phyloP scores from a whole-genome alignment of 148 eudicot genomes.

The Mesembryanthemum crystallinum region DNA sequence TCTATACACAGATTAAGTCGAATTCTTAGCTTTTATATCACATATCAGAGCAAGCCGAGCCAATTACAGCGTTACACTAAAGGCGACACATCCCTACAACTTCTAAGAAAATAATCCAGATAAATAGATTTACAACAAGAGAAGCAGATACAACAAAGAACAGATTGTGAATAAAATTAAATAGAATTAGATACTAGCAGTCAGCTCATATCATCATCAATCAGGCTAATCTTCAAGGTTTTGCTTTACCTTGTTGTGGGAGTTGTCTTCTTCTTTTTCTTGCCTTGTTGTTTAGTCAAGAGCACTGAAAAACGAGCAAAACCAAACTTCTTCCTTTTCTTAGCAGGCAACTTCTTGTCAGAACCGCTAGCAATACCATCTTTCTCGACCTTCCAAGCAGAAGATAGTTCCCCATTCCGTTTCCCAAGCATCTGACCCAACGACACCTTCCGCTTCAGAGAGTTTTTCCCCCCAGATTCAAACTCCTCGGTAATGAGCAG shows the following conservation, averaged over 20 bases:
- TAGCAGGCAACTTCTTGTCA: conserved; percentile 40
- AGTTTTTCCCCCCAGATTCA: conserved; percentile 41
- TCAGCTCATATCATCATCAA: conserved; percentile 7
- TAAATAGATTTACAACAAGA: conserved; percentile 14
- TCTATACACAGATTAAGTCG: no score
- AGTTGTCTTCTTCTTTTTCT: conserved; percentile 63
- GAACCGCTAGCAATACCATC: conserved; percentile 24
- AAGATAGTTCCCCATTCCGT: conserved; percentile 32
- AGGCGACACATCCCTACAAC: not conserved
- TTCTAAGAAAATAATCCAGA: not conserved
- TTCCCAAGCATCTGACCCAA: conserved; percentile 82
- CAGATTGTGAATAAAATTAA: not conserved
- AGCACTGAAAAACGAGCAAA: conserved; percentile 66
- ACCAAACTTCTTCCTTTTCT: conserved; percentile 78
- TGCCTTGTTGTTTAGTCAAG: conserved; percentile 64
- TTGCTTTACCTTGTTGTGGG: conserved; percentile 31
- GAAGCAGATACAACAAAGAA: not conserved
- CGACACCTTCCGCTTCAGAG: conserved; percentile 53
- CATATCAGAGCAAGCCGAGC: conserved; percentile 5
- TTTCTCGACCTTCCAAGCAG: conserved; percentile 44
- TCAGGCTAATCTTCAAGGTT: not conserved
- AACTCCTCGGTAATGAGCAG: conserved; percentile 72
- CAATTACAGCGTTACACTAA: no score
- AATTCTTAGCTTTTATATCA: conserved; percentile 8
- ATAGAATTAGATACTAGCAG: not conserved